Percentiles rank a stretch among this genome's conserved stretches.
Evolutionary conservation across 1,284 basidiomycete genomes (phyloP).

Genomic region (Cutaneotrichosporon sp.): DNA sequence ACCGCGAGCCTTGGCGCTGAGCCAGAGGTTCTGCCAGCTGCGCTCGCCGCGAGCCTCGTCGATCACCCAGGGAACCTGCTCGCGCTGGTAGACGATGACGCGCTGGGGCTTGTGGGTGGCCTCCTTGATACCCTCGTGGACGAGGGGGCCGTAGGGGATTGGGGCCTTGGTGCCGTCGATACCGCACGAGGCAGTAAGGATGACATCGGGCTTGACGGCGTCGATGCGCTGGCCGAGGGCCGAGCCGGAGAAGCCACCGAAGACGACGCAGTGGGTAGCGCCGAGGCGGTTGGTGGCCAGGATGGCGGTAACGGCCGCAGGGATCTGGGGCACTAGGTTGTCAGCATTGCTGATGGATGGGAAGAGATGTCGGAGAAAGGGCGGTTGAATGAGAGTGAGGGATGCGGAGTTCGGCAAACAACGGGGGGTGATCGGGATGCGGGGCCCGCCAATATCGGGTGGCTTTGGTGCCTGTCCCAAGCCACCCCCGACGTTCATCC

Average conservation of each 20-base stretch:
- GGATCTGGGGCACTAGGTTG: conserved; percentile 61
- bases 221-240: conserved; percentile 85
- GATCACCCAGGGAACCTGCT: conserved; percentile 17
- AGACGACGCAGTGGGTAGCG: conserved; percentile 94
- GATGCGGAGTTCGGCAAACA: too few species aligned
- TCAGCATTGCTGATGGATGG: neutral
- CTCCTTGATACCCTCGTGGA: conserved; percentile 18
- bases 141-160: conserved; percentile 20
- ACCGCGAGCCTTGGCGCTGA: conserved; percentile 18
- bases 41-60: conserved; percentile 19
- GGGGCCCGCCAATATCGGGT: neutral
- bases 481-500: neutral
- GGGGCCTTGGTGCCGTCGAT: conserved; percentile 30
- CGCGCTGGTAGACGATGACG: conserved; percentile 88
- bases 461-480: neutral
- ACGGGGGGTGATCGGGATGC: too few species aligned
- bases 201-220: conserved; percentile 80
- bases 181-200: conserved; percentile 79
- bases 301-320: conserved; percentile 56
- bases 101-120: conserved; percentile 51
- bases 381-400: neutral
- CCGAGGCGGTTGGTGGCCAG: conserved; percentile 93
- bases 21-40: conserved; percentile 18
- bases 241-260: conserved; percentile 94
- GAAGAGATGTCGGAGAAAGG: neutral